phyloP scores from a whole-genome alignment of 139 green algal genomes.

The Choricystis sp. region DNA sequence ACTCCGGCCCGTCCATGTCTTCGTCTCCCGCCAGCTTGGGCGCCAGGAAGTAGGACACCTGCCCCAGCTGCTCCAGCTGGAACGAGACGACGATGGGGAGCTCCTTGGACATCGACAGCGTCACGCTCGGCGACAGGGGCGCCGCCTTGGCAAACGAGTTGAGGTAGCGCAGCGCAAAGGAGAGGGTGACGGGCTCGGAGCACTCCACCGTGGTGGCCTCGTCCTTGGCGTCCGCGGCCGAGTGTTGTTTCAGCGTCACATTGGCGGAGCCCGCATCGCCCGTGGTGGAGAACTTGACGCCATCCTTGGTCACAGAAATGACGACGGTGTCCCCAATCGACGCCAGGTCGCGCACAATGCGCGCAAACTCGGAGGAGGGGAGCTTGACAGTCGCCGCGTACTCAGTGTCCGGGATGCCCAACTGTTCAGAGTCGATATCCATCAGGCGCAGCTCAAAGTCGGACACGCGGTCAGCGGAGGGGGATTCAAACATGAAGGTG shows the following conservation, averaged over 20 bases:
- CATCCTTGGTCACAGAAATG: slow-evolving; percentile 91
- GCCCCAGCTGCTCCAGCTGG: slow-evolving; percentile 67
- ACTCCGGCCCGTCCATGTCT: slow-evolving; percentile 25
- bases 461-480: slow-evolving; percentile 69
- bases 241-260: slow-evolving; percentile 56
- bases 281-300: slow-evolving; percentile 87
- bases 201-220: slow-evolving; percentile 80
- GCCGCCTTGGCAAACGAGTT: slow-evolving; percentile 92
- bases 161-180: slow-evolving; percentile 95
- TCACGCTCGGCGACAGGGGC: slow-evolving; percentile 38
- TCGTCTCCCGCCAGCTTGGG: slow-evolving; percentile 83
- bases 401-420: slow-evolving; percentile 88
- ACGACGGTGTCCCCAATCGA: slow-evolving; percentile 86
- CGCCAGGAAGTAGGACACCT: slow-evolving; percentile 56
- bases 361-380: slow-evolving; percentile 77
- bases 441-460: slow-evolving; percentile 99
- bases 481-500: slow-evolving; percentile 92
- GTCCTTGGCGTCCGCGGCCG: slow-evolving; percentile 54
- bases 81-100: slow-evolving; percentile 89
- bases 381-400: slow-evolving; percentile 79
- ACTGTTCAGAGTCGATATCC: slow-evolving; percentile 97
- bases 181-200: slow-evolving; percentile 82
- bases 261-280: slow-evolving; percentile 95
- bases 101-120: slow-evolving; percentile 73
- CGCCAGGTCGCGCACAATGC: slow-evolving; percentile 70